Evolutionary conservation across 768 basidiomycete genomes (phyloP).

Genomic region (Lactarius hengduanensis): DNA sequence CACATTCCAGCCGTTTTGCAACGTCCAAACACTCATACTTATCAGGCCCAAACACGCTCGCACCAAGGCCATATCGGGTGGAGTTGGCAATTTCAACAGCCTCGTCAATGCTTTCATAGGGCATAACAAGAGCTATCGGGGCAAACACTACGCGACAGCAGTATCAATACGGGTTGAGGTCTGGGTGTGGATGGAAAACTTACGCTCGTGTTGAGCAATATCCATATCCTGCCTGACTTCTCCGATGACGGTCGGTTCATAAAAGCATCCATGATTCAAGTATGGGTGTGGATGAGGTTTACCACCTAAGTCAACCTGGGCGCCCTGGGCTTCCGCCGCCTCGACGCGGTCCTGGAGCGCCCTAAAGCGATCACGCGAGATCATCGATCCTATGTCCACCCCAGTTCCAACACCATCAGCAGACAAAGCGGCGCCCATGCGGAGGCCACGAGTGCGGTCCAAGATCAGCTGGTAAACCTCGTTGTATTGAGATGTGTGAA

Average conservation of each 20-base stretch:
- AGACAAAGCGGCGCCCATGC: constrained; percentile 74
- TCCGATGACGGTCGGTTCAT: constrained; percentile 83
- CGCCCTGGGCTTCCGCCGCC: constrained; percentile 68
- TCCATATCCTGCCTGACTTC: constrained; percentile 68
- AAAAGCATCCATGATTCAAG: constrained; percentile 74
- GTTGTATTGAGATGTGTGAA: constrained; percentile 76
- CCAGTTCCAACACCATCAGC: constrained; percentile 68
- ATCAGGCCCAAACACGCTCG: constrained; percentile 90
- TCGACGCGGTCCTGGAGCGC: constrained; percentile 63
- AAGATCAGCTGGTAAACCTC: constrained; percentile 64
- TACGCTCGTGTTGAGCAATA: constrained; percentile 79
- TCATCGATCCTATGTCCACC: constrained; percentile 74
- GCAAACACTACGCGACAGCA: constrained; percentile 69
- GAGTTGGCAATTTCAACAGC: constrained; percentile 86
- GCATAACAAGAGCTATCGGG: constrained; percentile 83
- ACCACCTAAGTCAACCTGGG: constrained; percentile 62
- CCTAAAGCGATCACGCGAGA: constrained; percentile 45
- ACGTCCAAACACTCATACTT: constrained; percentile 75
- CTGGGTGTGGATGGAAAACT: constrained; percentile 34
- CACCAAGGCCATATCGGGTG: constrained; percentile 87
- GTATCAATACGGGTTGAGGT: constrained; percentile 16
- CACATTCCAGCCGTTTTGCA: constrained; percentile 80
- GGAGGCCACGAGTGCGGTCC: constrained; percentile 64
- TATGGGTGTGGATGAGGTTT: constrained; percentile 61
- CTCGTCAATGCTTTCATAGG: constrained; percentile 80